A percentile compares a stretch with the other conserved stretches of the same genome.
Evolutionary conservation across 2,329 filamentous ascomycete genomes (phyloP).

Genomic region (Pseudophaeomoniella oleicola): DNA sequence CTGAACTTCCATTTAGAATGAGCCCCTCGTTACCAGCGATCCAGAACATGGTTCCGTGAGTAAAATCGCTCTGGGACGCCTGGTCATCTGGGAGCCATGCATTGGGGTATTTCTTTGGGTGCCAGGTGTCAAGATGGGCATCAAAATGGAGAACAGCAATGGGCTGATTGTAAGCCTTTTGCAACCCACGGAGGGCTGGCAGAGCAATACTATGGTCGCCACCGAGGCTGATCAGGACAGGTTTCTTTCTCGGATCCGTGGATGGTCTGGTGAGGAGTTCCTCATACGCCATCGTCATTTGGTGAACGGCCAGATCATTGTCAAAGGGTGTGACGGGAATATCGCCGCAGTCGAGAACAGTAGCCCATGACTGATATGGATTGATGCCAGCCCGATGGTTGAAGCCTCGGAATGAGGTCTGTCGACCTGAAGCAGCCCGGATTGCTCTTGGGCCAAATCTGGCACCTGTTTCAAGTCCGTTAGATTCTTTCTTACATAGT

Average conservation of each 20-base stretch:
- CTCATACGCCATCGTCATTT: conserved; percentile 70
- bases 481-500: too few relatives aligned
- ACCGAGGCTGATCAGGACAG: conserved; percentile 53
- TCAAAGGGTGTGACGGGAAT: conserved; percentile 79
- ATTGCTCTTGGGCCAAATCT: conserved; percentile 83
- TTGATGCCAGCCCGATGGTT: conserved; percentile 74
- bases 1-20: conserved; percentile 57
- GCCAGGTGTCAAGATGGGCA: conserved; percentile 72
- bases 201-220: conserved; percentile 61
- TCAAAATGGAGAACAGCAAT: conserved; percentile 65
- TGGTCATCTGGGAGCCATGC: conserved; percentile 46
- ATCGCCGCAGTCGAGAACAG: conserved; percentile 77
- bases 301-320: conserved; percentile 63
- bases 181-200: conserved; percentile 52
- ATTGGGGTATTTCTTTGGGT: conserved; percentile 61
- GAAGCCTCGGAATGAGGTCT: conserved; percentile 66
- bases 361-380: conserved; percentile 67
- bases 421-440: conserved; percentile 65
- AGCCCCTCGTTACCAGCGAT: conserved; percentile 68
- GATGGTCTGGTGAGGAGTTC: conserved; percentile 45
- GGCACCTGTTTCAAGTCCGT: conserved; percentile 39
- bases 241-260: conserved; percentile 16
- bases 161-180: conserved; percentile 44
- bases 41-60: conserved; percentile 87
- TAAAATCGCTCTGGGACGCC: conserved; percentile 56